These are phyloP conservation scores for Rubia tinctorum DNA, from an alignment of 305 asterid species.

Conservation along the genomic window DNA sequence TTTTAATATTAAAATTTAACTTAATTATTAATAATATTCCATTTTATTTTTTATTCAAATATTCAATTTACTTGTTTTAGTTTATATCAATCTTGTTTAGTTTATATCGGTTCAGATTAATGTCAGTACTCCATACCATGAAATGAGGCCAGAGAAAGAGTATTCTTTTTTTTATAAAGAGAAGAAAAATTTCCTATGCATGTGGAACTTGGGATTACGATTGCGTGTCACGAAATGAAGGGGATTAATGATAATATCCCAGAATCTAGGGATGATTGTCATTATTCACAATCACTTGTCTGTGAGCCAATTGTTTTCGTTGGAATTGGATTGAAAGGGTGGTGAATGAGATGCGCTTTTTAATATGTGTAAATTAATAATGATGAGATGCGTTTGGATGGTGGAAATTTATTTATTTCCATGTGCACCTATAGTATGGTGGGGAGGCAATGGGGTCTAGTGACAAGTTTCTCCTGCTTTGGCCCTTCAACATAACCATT, in stretches of 20 bases:
- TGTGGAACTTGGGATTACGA: not conserved
- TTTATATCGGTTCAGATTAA: too few species aligned
- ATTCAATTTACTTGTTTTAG: too few species aligned
- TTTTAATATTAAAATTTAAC: too few species aligned
- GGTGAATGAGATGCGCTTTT: constrained; percentile 5
- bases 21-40: too few species aligned
- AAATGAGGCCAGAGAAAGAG: not conserved
- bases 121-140: too few species aligned
- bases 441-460: constrained; percentile 19
- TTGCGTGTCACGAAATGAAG: not conserved
- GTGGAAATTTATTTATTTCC: constrained; percentile 16
- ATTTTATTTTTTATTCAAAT: too few species aligned
- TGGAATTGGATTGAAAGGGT: constrained; percentile 5
- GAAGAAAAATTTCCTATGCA: not conserved
- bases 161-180: not conserved
- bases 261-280: not conserved
- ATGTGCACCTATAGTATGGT: constrained; percentile 18
- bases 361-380: too few species aligned
- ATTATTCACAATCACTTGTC: not conserved
- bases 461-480: constrained; percentile 4
- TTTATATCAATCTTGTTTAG: too few species aligned
- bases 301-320: not conserved
- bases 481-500: not conserved
- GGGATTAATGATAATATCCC: not conserved
- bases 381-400: constrained; percentile 14